A percentile compares a stretch with the other conserved stretches of the same genome.
Conservation (phyloP, 2,329 filamentous ascomycete genomes). For the Colletotrichum echinochloae region DNA sequence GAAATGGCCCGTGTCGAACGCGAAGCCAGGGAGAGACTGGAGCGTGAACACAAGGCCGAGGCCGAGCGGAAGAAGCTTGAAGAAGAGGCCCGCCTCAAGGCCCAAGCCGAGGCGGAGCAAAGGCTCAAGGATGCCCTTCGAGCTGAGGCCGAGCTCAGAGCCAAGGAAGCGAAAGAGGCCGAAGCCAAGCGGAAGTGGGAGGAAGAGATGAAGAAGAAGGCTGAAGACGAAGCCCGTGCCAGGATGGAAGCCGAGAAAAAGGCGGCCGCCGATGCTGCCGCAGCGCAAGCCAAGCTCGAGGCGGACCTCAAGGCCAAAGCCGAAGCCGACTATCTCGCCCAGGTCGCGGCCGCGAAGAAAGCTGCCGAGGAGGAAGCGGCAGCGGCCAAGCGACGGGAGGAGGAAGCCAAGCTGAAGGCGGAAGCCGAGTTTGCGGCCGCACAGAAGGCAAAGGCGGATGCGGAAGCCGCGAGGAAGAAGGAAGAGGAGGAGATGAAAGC, state of each 20-base stretch:
- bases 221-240: conserved; percentile 54
- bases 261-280: conserved; percentile 54
- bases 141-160: conserved; percentile 53
- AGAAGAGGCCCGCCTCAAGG: conserved; percentile 55
- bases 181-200: conserved; percentile 44
- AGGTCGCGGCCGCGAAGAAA: conserved; percentile 55
- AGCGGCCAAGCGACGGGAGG: conserved; percentile 47
- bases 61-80: conserved; percentile 56
- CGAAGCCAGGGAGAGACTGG: conserved; percentile 54
- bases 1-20: conserved; percentile 48
- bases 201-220: conserved; percentile 50
- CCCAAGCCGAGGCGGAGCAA: conserved; percentile 53
- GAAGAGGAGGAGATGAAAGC: conserved; percentile 50
- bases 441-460: conserved; percentile 48
- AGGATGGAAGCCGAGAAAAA: conserved; percentile 57
- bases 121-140: conserved; percentile 48
- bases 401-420: conserved; percentile 51
- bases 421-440: conserved; percentile 56
- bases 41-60: conserved; percentile 56
- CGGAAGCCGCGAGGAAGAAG: conserved; percentile 49
- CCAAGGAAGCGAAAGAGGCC: conserved; percentile 45
- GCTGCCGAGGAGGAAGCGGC: conserved; percentile 53
- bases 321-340: conserved; percentile 47
- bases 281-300: conserved; percentile 48
- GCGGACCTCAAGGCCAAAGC: conserved; percentile 52